phyloP scores from a whole-genome alignment of 2,329 filamentous ascomycete genomes.

The Venturia pyrina region DNA sequence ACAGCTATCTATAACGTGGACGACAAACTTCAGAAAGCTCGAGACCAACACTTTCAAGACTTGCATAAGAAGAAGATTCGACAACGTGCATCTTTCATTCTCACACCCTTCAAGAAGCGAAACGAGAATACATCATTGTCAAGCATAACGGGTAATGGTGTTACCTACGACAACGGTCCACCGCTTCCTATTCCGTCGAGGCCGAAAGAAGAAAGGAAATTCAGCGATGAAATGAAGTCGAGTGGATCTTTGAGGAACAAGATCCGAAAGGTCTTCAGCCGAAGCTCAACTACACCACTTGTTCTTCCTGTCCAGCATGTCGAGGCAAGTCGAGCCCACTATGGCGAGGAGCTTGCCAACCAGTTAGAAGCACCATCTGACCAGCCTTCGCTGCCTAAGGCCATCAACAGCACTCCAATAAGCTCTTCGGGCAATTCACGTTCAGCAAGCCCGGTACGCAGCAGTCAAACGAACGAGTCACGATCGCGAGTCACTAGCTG shows the following conservation, averaged over 20 bases:
- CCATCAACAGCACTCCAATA: neutral
- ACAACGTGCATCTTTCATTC: conserved; percentile 33
- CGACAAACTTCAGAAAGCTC: conserved; percentile 23
- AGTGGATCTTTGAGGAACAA: conserved; percentile 47
- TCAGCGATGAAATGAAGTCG: conserved; percentile 12
- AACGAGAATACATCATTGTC: conserved; percentile 26
- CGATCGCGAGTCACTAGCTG: conserved; percentile 64
- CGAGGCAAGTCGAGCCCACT: conserved; percentile 33
- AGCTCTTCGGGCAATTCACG: conserved; percentile 25
- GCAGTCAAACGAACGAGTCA: conserved; percentile 37
- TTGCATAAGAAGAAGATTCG: conserved; percentile 31
- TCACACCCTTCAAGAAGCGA: conserved; percentile 35
- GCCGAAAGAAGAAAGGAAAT: neutral
- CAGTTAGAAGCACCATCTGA: neutral
- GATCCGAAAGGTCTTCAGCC: conserved; percentile 48
- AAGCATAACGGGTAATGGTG: neutral
- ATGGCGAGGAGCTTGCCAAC: conserved; percentile 18
- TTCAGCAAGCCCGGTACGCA: conserved; percentile 44
- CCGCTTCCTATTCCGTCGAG: conserved; percentile 6
- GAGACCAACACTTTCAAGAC: conserved; percentile 31
- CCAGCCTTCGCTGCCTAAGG: conserved; percentile 9
- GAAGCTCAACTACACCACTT: conserved; percentile 22
- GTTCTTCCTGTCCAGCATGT: conserved; percentile 44
- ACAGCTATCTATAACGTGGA: conserved; percentile 20
- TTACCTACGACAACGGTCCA: conserved; percentile 16